Evolutionary conservation across 2,329 filamentous ascomycete species (phyloP).

Genomic region (Penicillium sp.): DNA sequence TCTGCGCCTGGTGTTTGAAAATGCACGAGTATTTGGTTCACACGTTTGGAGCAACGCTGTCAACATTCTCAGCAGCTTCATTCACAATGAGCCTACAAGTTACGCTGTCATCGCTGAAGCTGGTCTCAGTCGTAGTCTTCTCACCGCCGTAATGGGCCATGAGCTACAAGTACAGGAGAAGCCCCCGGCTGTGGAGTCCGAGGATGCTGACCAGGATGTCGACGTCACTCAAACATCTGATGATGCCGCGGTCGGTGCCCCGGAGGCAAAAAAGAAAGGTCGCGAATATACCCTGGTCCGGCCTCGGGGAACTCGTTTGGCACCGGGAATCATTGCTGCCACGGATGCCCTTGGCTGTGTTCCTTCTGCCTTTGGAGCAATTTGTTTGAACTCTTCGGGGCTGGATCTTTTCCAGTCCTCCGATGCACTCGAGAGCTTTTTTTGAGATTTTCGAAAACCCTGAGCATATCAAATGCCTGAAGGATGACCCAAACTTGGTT

Average conservation of each 20-base stretch:
- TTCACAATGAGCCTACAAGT: conserved; percentile 97
- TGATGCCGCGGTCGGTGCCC: conserved; percentile 26
- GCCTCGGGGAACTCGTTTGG: conserved; percentile 41
- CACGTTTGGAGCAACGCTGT: conserved; percentile 95
- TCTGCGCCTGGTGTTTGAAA: conserved; percentile 76
- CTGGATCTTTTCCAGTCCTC: conserved; percentile 85
- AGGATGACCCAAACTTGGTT: conserved; percentile 69
- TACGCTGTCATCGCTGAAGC: conserved; percentile 95
- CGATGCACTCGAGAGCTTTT: conserved; percentile 74
- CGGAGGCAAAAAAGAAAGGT: conserved; percentile 20
- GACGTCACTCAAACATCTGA: conserved; percentile 40
- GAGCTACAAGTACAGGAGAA: conserved; percentile 37
- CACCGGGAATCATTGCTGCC: conserved; percentile 77
- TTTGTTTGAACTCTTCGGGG: conserved; percentile 84
- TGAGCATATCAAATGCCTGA: conserved; percentile 80
- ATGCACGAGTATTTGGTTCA: conserved; percentile 78
- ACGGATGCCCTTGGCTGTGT: conserved; percentile 84
- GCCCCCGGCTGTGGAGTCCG: conserved; percentile 24
- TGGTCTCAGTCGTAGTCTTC: conserved; percentile 78
- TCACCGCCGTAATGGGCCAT: conserved; percentile 70
- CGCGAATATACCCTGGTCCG: conserved; percentile 34
- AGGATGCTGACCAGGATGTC: conserved; percentile 26
- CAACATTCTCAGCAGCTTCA: conserved; percentile 89
- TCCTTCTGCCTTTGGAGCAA: conserved; percentile 84
- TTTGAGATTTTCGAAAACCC: conserved; percentile 97